A percentile compares a stretch with the other conserved stretches of the same genome.
Conservation (phyloP, 2,329 filamentous ascomycete genomes). For the Sclerotinia glacialis region DNA sequence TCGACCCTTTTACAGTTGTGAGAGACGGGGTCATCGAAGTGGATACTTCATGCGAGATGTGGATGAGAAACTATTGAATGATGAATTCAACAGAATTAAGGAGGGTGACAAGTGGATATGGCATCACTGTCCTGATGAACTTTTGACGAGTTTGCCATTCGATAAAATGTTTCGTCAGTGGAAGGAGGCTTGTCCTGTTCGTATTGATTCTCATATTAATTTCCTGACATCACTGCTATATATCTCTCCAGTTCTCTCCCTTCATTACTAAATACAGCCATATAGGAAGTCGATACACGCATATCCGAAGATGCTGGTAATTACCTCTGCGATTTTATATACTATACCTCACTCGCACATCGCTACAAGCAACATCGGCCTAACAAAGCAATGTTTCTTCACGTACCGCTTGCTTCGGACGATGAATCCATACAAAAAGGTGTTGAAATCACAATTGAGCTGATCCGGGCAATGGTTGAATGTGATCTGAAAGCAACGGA, state of each 20-base stretch:
- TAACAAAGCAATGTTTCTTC: slow-evolving; percentile 63
- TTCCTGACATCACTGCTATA: slow-evolving; percentile 37
- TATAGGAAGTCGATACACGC: slow-evolving; percentile 44
- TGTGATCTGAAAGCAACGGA: slow-evolving; percentile 24
- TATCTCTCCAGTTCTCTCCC: rapidly evolving
- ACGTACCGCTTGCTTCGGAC: slow-evolving; percentile 63
- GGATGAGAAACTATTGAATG: slow-evolving; percentile 56
- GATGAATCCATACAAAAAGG: slow-evolving; percentile 49
- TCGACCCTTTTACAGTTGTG: slow-evolving; percentile 65
- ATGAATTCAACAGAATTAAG: slow-evolving; percentile 44
- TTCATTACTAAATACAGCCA: background rate
- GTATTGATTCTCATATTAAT: background rate
- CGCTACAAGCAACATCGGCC: slow-evolving; percentile 48
- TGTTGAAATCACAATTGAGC: slow-evolving; percentile 50
- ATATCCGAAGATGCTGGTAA: slow-evolving; percentile 68
- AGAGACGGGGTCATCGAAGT: slow-evolving; percentile 67
- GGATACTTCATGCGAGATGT: slow-evolving; percentile 70
- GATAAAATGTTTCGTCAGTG: slow-evolving; percentile 57
- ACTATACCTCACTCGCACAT: slow-evolving; percentile 65
- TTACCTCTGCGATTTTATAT: slow-evolving; percentile 78
- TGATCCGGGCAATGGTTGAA: slow-evolving; percentile 58
- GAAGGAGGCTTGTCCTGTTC: slow-evolving; percentile 52
- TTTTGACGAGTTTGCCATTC: slow-evolving; percentile 57
- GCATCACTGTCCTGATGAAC: slow-evolving; percentile 52
- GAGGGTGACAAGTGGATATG: slow-evolving; percentile 52